A percentile compares a stretch with the other conserved stretches of the same genome.
These are phyloP conservation scores for Quercus cerris DNA, from an alignment of 306 rosid species.

Conservation along the genomic window DNA sequence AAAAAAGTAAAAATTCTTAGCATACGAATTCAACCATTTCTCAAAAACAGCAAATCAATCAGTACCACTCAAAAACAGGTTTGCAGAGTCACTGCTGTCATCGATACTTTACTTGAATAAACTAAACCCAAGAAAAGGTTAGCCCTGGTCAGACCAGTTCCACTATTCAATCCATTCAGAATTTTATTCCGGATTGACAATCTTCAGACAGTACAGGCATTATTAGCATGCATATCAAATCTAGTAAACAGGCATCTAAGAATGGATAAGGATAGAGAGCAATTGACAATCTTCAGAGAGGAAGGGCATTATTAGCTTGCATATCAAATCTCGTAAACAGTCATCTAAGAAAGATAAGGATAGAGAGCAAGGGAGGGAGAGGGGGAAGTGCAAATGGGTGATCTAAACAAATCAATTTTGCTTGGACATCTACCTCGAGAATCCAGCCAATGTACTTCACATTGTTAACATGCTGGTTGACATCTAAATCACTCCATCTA, in stretches of 20 bases:
- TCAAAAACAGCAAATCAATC: not conserved
- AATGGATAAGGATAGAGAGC: not conserved
- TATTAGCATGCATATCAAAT: slow-evolving; percentile 1
- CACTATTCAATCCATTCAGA: not conserved
- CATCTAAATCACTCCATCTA: slow-evolving; percentile 89
- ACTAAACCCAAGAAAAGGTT: slow-evolving; percentile 2
- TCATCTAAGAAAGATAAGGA: not conserved
- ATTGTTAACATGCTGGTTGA: slow-evolving; percentile 97
- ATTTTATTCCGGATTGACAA: slow-evolving; percentile 1
- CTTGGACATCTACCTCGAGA: slow-evolving; percentile 67
- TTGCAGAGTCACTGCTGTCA: not conserved
- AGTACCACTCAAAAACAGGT: not conserved
- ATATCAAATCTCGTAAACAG: not conserved
- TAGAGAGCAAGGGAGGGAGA: not conserved
- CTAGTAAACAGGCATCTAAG: not conserved
- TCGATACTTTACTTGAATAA: not conserved
- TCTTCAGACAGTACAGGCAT: not conserved
- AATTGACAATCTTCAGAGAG: not conserved
- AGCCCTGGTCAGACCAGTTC: not conserved
- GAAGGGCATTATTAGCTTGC: slow-evolving; percentile 1
- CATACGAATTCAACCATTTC: not conserved
- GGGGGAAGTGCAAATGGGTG: not conserved
- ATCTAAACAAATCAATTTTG: slow-evolving; percentile 3
- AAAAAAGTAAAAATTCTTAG: not conserved
- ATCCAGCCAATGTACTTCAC: slow-evolving; percentile 99